Evolutionary conservation across 306 rosid species (phyloP), one percentile per base, ranked within the genome.

Genomic region (Senna siamea): DNA sequence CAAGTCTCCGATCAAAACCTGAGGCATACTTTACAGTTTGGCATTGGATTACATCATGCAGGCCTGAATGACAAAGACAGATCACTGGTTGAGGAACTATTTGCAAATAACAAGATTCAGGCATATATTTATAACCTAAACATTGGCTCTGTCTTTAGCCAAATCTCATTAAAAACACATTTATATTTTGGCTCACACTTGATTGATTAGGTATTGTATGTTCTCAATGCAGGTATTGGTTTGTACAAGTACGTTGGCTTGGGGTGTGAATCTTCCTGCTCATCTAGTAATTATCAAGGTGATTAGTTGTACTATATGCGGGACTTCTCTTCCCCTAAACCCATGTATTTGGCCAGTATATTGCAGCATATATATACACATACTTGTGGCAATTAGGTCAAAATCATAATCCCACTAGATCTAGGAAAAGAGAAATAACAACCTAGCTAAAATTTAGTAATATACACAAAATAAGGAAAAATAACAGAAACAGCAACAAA

Each of bases 211-310:
- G 37, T 59, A 57, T 69, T 58, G 37, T 60, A 52, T 70, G 50
- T 62, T 78, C 20, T 47, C 53, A 71, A 74, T 74, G 46, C 75
- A 91, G 97, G 85, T 93, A 82, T 85, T 93, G 85, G 89, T 93
- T 78, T 91, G 97, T 86, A 93, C 98, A 43, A 93, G 98, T 87
- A 93, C 98, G 69, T 85, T 93, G 82, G 98, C 98, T 48, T 93
- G 98, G 98, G 98, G 98, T 61, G 98, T 93, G 68, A 93, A 93
- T 83, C 98, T 93, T 84, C 98, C 98, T 9, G 98, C 98, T 14
- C 98, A 93, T 88, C 91, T 93, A 58, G 98, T 93, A 38, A 93
- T 93, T 66, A 93, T 93, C 76, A 93, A 93, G 98, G 98, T 89
- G 70, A 80, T 77, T 37, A 56, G 73, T 55, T 30, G 54, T 23